These are phyloP conservation scores for Tephrocybe sp. DNA, from an alignment of 768 basidiomycete species.

Conservation along the genomic window DNA sequence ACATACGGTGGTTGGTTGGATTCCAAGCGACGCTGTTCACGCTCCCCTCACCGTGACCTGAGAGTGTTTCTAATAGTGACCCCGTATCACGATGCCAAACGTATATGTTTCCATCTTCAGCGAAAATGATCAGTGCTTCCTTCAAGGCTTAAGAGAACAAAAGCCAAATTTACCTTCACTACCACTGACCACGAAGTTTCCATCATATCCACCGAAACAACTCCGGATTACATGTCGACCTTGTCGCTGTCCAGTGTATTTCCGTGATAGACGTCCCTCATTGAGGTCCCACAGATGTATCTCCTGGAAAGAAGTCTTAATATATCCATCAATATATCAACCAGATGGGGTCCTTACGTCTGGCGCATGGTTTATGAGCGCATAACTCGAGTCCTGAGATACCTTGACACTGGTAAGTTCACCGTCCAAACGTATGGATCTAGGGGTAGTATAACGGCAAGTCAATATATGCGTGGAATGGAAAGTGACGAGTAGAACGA, in stretches of 20 bases:
- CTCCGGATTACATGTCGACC: slow-evolving; percentile 83
- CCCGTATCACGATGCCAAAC: slow-evolving; percentile 92
- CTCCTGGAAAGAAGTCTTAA: slow-evolving; percentile 53
- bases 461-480: slow-evolving; percentile 1
- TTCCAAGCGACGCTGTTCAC: slow-evolving; percentile 99
- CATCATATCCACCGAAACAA: slow-evolving; percentile 89
- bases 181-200: slow-evolving; percentile 88
- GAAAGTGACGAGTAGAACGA: background rate
- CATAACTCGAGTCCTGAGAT: slow-evolving; percentile 82
- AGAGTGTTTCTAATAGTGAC: slow-evolving; percentile 77
- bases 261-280: slow-evolving; percentile 66
- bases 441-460: slow-evolving; percentile 23
- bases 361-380: slow-evolving; percentile 83
- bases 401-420: slow-evolving; percentile 88
- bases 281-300: slow-evolving; percentile 84
- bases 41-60: slow-evolving; percentile 84
- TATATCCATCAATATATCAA: slow-evolving; percentile 11
- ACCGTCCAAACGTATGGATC: slow-evolving; percentile 65
- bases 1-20: slow-evolving; percentile 83
- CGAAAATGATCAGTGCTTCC: slow-evolving; percentile 13
- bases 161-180: slow-evolving; percentile 79
- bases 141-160: background rate
- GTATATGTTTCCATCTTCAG: slow-evolving; percentile 85
- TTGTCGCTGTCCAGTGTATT: slow-evolving; percentile 85
- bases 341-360: slow-evolving; percentile 53